Percentiles rank a stretch among this genome's conserved stretches.
Conservation (phyloP, 345 rosid species). For the Acer negundo region DNA sequence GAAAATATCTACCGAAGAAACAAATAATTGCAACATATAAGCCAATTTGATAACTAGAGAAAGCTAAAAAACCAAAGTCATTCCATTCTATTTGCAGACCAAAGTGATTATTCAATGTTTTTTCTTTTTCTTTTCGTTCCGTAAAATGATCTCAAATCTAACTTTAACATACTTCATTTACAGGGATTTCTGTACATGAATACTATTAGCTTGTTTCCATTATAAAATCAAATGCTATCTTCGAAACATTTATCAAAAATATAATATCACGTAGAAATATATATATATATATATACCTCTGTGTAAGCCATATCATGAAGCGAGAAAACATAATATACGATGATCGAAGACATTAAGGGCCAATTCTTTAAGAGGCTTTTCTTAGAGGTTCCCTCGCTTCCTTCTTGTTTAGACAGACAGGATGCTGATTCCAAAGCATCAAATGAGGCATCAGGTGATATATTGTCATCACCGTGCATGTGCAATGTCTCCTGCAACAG, state of each 20-base stretch:
- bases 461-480: constrained; percentile 39
- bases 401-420: constrained; percentile 30
- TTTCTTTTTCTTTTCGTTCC: too few species aligned
- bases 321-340: constrained; percentile 81
- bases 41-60: background rate
- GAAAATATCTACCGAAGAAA: constrained; percentile 61
- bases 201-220: background rate
- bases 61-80: too few species aligned
- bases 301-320: constrained; percentile 96
- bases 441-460: constrained; percentile 28
- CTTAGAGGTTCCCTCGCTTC: constrained; percentile 26
- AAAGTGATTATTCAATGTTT: too few species aligned
- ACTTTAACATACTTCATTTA: background rate
- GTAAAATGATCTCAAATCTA: background rate
- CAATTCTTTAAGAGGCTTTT: constrained; percentile 66
- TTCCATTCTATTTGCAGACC: too few species aligned
- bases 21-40: background rate
- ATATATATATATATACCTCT: constrained; percentile 67
- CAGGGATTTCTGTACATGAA: background rate
- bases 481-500: constrained; percentile 73
- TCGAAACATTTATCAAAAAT: background rate
- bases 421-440: constrained; percentile 51
- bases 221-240: background rate
- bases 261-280: background rate
- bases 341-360: constrained; percentile 88